These are phyloP conservation scores for Oenanthe sinensis DNA, from an alignment of 129 eudicot genomes.

Conservation along the genomic window DNA sequence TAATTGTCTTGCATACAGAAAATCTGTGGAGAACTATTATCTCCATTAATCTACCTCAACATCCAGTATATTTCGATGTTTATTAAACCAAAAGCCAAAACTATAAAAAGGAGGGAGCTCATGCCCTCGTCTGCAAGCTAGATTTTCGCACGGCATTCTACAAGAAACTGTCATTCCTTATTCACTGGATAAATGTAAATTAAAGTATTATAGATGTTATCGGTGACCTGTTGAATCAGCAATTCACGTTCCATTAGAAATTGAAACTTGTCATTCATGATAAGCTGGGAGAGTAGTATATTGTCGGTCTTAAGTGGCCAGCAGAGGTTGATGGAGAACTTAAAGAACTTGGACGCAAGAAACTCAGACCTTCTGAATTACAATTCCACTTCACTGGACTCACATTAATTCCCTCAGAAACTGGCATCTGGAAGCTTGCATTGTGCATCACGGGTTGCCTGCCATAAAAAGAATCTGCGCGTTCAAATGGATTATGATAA, in stretches of 20 bases:
- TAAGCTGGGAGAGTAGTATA: background rate
- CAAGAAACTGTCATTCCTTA: background rate
- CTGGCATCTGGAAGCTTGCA: constrained; percentile 24
- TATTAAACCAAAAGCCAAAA: background rate
- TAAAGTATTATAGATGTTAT: background rate
- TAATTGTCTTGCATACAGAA: background rate
- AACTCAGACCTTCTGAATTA: background rate
- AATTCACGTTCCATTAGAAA: background rate
- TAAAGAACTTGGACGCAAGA: background rate
- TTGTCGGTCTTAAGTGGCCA: background rate
- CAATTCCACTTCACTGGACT: background rate
- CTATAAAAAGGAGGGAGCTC: background rate
- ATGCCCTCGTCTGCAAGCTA: background rate
- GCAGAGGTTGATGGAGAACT: background rate
- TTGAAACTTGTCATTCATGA: background rate
- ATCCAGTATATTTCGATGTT: background rate
- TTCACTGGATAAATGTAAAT: background rate
- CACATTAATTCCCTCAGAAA: background rate
- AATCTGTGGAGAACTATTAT: background rate
- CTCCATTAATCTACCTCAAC: background rate
- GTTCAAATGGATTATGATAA: constrained; percentile 17
- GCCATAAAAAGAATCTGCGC: constrained; percentile 7
- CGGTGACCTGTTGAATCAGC: background rate
- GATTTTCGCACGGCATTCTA: background rate
- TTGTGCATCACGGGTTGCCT: constrained; percentile 24